Base-by-base conservation (phyloP, 495 filamentous ascomycete species). In the Talaromyces nanjingensis region DNA sequence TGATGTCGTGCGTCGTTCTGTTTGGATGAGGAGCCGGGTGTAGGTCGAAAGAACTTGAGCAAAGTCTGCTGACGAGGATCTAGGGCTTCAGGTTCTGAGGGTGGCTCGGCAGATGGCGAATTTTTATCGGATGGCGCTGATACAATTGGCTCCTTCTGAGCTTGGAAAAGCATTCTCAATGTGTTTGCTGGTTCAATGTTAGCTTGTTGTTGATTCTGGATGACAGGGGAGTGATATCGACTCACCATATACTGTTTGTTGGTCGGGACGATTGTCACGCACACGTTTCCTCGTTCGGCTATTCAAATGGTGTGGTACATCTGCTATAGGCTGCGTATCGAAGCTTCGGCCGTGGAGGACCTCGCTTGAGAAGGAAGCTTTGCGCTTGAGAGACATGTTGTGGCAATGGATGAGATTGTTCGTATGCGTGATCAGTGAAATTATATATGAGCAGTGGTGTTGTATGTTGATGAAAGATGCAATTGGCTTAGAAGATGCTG, bases 251-350 rank as follows among this genome's bases (percentile, higher is more conserved):
- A 84, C 72, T 11, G 72, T 68, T 42, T 76, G 68, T 6, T 82
- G 79, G 25, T 76, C 73, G 0, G 81, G 81, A 52, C 81, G 77
- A 56, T 76, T 76, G 47, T 84, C 71, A 31, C 80, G 74, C 62
- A 79, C 79, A n/a, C 81, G 75, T 68, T 84, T 84, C 64, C 77
- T 73, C 33, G 81, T 84, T 6, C 81, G 79, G 60, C 78, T 81
- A 64, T 81, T 69, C 18, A 82, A 73, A 65, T 83, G 74, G 42
- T 74, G 72, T 20, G 76, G 74, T 59, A 72, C 66, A 47, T 68
- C 68, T 61, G 66, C 66, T 34, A 47, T 63, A 18, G n/a, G 59
- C 47, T 66, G 67, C 22, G 65, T 69, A 16, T 66, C 71, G 62
- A 70, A 69, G 22, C 76, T 74, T 6, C 66, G 59, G 29, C 60